A percentile compares a stretch with the other conserved stretches of the same genome.
phyloP scores from a whole-genome alignment of 345 rosid genomes.

The Raphanus sativus region DNA sequence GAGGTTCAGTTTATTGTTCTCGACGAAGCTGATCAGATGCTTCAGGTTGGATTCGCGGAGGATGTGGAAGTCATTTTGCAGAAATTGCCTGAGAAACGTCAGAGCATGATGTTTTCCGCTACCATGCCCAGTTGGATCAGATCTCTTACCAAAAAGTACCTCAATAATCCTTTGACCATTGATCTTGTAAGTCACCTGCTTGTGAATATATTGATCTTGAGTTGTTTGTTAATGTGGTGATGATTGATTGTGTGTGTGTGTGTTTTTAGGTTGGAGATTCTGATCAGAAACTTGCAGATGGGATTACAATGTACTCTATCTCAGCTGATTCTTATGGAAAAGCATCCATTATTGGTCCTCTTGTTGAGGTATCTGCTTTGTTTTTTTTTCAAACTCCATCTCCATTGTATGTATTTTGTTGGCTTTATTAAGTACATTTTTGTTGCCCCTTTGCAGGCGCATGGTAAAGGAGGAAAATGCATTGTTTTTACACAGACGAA shows the following conservation, averaged over 20 bases:
- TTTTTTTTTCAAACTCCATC: background rate
- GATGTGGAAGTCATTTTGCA: slow-evolving; percentile 78
- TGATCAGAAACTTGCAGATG: slow-evolving; percentile 90
- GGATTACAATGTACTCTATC: slow-evolving; percentile 78
- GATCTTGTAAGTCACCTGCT: slow-evolving; percentile 71
- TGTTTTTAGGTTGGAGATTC: slow-evolving; percentile 88
- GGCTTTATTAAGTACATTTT: background rate
- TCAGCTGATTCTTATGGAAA: slow-evolving; percentile 55
- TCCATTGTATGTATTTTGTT: background rate
- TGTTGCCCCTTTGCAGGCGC: slow-evolving; percentile 31
- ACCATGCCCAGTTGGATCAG: slow-evolving; percentile 93
- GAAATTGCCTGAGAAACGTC: slow-evolving; percentile 71
- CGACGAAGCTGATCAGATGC: slow-evolving; percentile 99
- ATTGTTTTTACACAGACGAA: slow-evolving; percentile 95
- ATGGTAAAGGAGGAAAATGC: slow-evolving; percentile 79
- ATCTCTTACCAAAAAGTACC: slow-evolving; percentile 66
- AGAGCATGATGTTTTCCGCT: slow-evolving; percentile 94
- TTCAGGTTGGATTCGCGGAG: slow-evolving; percentile 91
- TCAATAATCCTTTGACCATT: slow-evolving; percentile 72
- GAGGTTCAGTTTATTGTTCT: slow-evolving; percentile 85
- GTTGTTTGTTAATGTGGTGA: slow-evolving; percentile 8
- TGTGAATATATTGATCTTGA: background rate
- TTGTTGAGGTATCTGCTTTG: slow-evolving; percentile 62
- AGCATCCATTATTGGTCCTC: slow-evolving; percentile 78
- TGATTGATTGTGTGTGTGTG: background rate